These are phyloP conservation scores for Penicillium digitatum DNA, from an alignment of 2,329 filamentous ascomycete genomes.

Conservation along the genomic window DNA sequence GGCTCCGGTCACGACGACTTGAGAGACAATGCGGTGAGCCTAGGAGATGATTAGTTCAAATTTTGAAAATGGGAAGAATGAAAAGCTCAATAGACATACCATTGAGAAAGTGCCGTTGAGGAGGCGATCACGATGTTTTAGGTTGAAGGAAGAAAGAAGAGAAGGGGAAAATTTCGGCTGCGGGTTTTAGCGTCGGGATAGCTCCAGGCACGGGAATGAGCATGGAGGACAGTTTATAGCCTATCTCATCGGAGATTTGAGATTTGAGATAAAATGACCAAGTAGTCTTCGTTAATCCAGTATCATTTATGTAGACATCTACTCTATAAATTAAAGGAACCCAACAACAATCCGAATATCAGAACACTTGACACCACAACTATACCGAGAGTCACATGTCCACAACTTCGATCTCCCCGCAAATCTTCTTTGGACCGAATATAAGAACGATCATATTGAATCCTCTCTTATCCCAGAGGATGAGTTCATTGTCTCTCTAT, in stretches of 20 bases:
- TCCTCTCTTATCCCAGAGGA: conserved; percentile 28
- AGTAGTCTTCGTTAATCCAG: background rate
- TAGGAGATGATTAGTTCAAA: conserved; percentile 36
- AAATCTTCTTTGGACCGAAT: conserved; percentile 23
- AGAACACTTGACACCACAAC: no score
- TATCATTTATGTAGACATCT: background rate
- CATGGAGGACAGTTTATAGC: background rate
- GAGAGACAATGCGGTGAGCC: conserved; percentile 92
- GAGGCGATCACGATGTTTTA: conserved; percentile 9
- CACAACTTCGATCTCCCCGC: conserved; percentile 19
- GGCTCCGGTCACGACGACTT: conserved; percentile 84
- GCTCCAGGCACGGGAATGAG: conserved; percentile 2
- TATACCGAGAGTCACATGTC: conserved; percentile 24
- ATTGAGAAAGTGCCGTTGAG: conserved; percentile 20
- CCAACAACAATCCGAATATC: background rate
- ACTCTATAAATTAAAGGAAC: background rate
- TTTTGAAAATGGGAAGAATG: background rate
- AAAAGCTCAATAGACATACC: conserved; percentile 16
- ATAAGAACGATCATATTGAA: conserved; percentile 15
- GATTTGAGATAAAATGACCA: no score
- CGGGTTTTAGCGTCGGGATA: conserved; percentile 25
- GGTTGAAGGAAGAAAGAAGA: conserved; percentile 22
- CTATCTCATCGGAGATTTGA: background rate
- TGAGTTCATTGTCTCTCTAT: conserved; percentile 24
- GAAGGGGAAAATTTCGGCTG: conserved; percentile 28